These are phyloP conservation scores for Lanzia echinophila DNA, from an alignment of 2,329 filamentous ascomycete species.

Conservation along the genomic window DNA sequence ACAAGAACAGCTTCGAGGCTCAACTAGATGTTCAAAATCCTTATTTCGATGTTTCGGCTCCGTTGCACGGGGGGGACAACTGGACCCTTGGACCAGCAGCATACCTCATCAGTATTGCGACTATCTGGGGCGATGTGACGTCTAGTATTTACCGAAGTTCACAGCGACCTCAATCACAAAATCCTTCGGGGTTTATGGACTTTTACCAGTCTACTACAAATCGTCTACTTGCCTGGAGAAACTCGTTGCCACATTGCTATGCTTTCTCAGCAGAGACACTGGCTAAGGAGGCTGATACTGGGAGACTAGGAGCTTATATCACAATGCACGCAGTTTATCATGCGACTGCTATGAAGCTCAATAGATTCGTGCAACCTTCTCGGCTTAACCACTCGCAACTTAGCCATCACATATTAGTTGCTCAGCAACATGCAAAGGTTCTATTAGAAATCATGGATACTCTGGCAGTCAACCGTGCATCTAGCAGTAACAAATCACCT, in stretches of 20 bases:
- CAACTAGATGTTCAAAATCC: slow-evolving; percentile 51
- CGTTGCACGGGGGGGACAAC: slow-evolving; percentile 34
- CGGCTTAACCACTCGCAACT: slow-evolving; percentile 37
- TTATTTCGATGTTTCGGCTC: slow-evolving; percentile 49
- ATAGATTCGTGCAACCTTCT: slow-evolving; percentile 48
- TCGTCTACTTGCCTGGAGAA: slow-evolving; percentile 52
- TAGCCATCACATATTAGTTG: slow-evolving; percentile 40
- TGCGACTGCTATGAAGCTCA: slow-evolving; percentile 56
- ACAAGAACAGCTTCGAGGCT: slow-evolving; percentile 54
- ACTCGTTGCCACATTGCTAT: slow-evolving; percentile 48
- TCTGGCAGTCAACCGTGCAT: slow-evolving; percentile 33
- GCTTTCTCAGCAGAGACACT: slow-evolving; percentile 51
- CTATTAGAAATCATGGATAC: slow-evolving; percentile 43
- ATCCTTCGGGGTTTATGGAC: slow-evolving; percentile 33
- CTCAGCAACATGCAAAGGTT: slow-evolving; percentile 45
- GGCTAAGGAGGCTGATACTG: slow-evolving; percentile 44
- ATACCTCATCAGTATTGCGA: slow-evolving; percentile 54
- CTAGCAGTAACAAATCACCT: background rate
- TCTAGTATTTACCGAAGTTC: slow-evolving; percentile 50
- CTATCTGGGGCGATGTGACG: slow-evolving; percentile 60
- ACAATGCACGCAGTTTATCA: slow-evolving; percentile 63
- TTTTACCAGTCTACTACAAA: slow-evolving; percentile 47
- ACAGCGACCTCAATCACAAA: slow-evolving; percentile 20
- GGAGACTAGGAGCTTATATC: slow-evolving; percentile 52
- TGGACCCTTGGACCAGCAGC: slow-evolving; percentile 39